A percentile compares a stretch with the other conserved stretches of the same genome.
phyloP scores from a whole-genome alignment of 768 basidiomycete genomes.

The Lactarius vividus region DNA sequence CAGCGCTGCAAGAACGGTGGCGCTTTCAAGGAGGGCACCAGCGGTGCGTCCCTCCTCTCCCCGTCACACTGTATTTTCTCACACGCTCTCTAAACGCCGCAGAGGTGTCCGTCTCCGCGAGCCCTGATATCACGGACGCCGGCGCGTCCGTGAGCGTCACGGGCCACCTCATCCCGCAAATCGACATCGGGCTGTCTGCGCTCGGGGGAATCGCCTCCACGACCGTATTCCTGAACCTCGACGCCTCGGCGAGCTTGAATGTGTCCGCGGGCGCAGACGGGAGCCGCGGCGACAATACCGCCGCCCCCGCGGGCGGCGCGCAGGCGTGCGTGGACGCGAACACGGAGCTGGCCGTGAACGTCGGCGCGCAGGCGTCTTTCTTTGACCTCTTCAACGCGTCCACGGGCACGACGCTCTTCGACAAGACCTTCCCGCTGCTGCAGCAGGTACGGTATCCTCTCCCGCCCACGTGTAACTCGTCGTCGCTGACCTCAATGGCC shows the following conservation, averaged over 20 bases:
- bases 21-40: slow-evolving; percentile 40
- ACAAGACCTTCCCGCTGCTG: background rate
- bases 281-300: background rate
- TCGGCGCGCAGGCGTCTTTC: slow-evolving; percentile 2
- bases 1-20: slow-evolving; percentile 29
- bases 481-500: background rate
- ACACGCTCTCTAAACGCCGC: slow-evolving; percentile 35
- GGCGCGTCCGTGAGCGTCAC: slow-evolving; percentile 39
- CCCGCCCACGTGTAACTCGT: background rate
- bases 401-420: background rate
- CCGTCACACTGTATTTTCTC: background rate
- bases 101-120: slow-evolving; percentile 37
- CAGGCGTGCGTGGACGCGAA: slow-evolving; percentile 16
- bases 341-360: slow-evolving; percentile 4
- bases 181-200: slow-evolving; percentile 8
- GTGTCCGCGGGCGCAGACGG: background rate
- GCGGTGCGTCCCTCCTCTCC: slow-evolving; percentile 37
- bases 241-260: slow-evolving; percentile 5
- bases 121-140: slow-evolving; percentile 31
- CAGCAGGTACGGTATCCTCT: slow-evolving; percentile 6
- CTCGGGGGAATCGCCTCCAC: background rate
- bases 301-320: background rate
- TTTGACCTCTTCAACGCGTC: slow-evolving; percentile 2
- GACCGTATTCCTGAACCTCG: slow-evolving; percentile 16
- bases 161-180: slow-evolving; percentile 49